Conservation (phyloP, 352 stramenopile species). For the Lagenidium sp. region DNA sequence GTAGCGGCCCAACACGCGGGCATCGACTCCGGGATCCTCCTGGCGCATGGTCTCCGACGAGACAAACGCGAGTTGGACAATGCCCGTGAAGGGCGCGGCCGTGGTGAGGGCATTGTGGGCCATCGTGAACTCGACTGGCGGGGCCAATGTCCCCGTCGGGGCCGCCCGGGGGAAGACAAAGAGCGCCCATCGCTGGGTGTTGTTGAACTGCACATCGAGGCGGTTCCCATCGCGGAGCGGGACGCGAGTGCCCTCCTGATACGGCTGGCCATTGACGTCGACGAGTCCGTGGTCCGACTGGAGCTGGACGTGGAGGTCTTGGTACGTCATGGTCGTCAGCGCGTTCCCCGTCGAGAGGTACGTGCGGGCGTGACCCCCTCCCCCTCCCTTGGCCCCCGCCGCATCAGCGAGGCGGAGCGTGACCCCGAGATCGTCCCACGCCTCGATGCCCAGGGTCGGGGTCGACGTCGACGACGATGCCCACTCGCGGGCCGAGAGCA, state of each 20-base stretch:
- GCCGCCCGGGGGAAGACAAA: constrained; percentile 39
- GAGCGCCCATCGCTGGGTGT: constrained; percentile 63
- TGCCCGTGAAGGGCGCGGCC: constrained; percentile 35
- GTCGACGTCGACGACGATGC: constrained; percentile 1
- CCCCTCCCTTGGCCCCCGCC: constrained; percentile 10
- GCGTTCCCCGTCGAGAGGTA: constrained; percentile 69
- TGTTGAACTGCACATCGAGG: constrained; percentile 66
- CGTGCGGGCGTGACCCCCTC: constrained; percentile 14
- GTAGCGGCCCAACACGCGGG: constrained; percentile 47
- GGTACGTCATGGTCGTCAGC: constrained; percentile 68
- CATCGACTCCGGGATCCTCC: constrained; percentile 7
- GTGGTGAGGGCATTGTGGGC: constrained; percentile 45
- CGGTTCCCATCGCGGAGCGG: constrained; percentile 23
- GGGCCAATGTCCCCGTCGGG: too few relatives aligned
- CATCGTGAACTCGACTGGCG: too few relatives aligned
- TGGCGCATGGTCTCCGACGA: constrained; percentile 21
- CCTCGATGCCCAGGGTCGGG: constrained; percentile 19
- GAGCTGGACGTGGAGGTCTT: constrained; percentile 49
- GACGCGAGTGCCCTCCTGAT: constrained; percentile 23
- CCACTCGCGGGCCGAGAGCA: constrained; percentile 56
- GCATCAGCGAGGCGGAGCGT: constrained; percentile 24
- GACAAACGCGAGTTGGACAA: constrained; percentile 61
- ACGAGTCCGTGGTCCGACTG: constrained; percentile 54
- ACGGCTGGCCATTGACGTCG: constrained; percentile 38
- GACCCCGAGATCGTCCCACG: constrained; percentile 72